Percentiles rank a stretch among this genome's conserved stretches.
phyloP scores from a whole-genome alignment of 2,329 filamentous ascomycete genomes.

The Trichoderma atrobrunneum region DNA sequence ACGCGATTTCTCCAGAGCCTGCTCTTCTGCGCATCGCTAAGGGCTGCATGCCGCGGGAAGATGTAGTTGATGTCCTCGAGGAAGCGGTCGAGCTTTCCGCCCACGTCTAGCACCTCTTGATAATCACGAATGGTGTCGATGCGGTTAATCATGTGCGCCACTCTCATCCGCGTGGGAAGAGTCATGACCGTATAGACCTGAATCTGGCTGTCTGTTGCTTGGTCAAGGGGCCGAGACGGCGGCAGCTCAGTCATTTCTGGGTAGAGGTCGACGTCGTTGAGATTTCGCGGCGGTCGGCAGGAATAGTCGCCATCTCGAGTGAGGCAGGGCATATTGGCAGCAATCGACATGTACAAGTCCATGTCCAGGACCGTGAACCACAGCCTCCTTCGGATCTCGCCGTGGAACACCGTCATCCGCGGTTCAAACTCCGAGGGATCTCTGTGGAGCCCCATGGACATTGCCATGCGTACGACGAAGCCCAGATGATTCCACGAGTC shows the following conservation, averaged over 20 bases:
- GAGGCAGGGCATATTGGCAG: slow-evolving; percentile 50
- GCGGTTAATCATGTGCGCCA: slow-evolving; percentile 49
- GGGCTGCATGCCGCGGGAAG: slow-evolving; percentile 45
- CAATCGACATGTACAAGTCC: slow-evolving; percentile 53
- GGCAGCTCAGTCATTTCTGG: slow-evolving; percentile 49
- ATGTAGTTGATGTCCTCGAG: slow-evolving; percentile 55
- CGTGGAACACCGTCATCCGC: slow-evolving; percentile 48
- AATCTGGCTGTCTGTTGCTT: slow-evolving; percentile 52
- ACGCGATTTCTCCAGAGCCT: slow-evolving; percentile 52
- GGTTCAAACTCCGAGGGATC: slow-evolving; percentile 53
- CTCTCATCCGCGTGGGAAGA: slow-evolving; percentile 47
- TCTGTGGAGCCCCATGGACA: slow-evolving; percentile 58
- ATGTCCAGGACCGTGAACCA: slow-evolving; percentile 58
- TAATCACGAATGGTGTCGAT: slow-evolving; percentile 54
- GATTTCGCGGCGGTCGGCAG: slow-evolving; percentile 51
- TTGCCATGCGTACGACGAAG: slow-evolving; percentile 54
- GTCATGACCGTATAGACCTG: slow-evolving; percentile 54
- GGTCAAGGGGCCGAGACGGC: slow-evolving; percentile 48
- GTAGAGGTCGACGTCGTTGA: slow-evolving; percentile 51
- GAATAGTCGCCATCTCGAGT: slow-evolving; percentile 54
- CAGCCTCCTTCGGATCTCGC: slow-evolving; percentile 52
- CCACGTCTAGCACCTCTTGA: slow-evolving; percentile 51
- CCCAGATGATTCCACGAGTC: slow-evolving; percentile 56
- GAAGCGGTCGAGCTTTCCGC: slow-evolving; percentile 51
- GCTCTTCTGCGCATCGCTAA: slow-evolving; percentile 44